These are phyloP conservation scores for Cerrena zonata DNA, from an alignment of 1,284 basidiomycete species.

Conservation along the genomic window DNA sequence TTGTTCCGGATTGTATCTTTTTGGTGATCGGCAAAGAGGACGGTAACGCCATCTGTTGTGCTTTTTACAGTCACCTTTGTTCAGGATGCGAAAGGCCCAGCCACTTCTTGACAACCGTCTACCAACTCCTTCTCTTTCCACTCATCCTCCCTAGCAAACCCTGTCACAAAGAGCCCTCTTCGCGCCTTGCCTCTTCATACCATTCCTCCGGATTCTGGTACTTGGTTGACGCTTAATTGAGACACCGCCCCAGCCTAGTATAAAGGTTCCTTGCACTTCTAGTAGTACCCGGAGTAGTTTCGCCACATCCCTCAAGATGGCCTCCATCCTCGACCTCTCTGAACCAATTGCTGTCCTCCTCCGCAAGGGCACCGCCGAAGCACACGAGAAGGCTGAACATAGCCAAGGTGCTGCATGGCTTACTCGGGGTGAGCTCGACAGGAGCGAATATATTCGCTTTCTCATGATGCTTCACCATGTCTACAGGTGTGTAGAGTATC, in stretches of 20 bases:
- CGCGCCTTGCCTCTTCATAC: not conserved
- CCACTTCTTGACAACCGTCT: not conserved
- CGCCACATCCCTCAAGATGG: conserved; percentile 4
- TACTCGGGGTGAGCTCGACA: conserved; percentile 53
- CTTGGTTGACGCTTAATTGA: not conserved
- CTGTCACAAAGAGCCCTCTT: not conserved
- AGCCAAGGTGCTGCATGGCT: conserved; percentile 58
- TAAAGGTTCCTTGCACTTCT: not conserved
- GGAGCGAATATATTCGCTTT: conserved; percentile 65
- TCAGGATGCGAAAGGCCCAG: not conserved
- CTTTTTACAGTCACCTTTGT: not conserved
- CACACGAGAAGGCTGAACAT: conserved; percentile 59
- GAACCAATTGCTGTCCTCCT: conserved; percentile 13
- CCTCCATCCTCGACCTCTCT: conserved; percentile 11
- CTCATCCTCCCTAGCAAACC: not conserved
- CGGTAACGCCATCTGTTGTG: not conserved
- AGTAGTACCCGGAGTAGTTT: not conserved
- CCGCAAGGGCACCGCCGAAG: conserved; percentile 10
- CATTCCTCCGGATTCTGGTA: not conserved
- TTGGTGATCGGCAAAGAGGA: not conserved
- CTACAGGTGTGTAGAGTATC: conserved; percentile 55
- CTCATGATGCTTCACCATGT: conserved; percentile 75
- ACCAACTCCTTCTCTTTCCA: not conserved
- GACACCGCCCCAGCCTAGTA: not conserved
- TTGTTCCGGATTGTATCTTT: not conserved